Evolutionary conservation across 345 rosid species (phyloP), one percentile per base, ranked within the genome.

Genomic region (Salix purpurea): DNA sequence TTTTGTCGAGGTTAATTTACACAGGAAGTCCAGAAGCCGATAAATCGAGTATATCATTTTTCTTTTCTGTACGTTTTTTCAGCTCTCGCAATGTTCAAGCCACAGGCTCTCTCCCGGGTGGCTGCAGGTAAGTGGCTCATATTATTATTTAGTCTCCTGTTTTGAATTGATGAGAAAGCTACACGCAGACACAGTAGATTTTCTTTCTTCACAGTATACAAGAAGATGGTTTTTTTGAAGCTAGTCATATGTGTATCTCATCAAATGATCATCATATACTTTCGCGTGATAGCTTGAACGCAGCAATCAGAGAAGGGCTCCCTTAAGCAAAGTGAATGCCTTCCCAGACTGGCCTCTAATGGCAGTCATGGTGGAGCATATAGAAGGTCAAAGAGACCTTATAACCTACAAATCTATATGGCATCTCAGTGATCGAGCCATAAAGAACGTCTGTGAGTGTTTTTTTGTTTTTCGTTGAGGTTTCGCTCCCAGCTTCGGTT

Each of bases 341-440:
- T 28, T 91, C 48, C 97, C 95, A 67, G 92, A 92, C 72, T 84
- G 83, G 89, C 89, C 91, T 78, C 77, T 93, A 74, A 91, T 95
- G 97, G 97, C 97, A 13, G 91, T 95, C 73, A 44, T 93, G 50
- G 94, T 93, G 44, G 89, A 95, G 80, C 97, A 91, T 32, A 74
- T 85, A 26, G 91, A 89, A 64, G 97, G 94, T 48, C 87, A 87
- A 80, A 89, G 89, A 78, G 97, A 90, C 37, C 78, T 90, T 67
- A 80, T 89, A 69, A 90, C 92, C 62, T 60, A 84, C 77, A 95
- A 93, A 83, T 90, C 93, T 7, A 75, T 91, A 39, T 84, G 87
- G 92, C 99, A 93, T 85, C 92, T 95, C 19, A 93, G 97, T 83
- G 97, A 95, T 70, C 82, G 81, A 76, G 87, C 94, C 76, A 84